These are phyloP conservation scores for Pulicaria dysenterica DNA, from an alignment of 129 eudicot genomes.

Conservation along the genomic window DNA sequence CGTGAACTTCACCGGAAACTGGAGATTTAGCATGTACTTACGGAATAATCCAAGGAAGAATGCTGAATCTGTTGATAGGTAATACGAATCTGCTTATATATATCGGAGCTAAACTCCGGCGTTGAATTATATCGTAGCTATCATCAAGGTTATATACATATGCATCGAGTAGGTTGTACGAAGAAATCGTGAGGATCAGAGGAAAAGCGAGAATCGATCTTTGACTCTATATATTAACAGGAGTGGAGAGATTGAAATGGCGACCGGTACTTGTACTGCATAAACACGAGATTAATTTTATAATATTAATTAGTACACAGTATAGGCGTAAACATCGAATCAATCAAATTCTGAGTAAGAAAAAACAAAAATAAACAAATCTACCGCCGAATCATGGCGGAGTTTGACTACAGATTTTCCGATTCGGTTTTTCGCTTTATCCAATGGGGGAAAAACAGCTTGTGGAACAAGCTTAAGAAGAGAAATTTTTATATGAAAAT, in stretches of 20 bases:
- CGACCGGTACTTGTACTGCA: conserved; percentile 26
- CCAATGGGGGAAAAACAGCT: conserved; percentile 26
- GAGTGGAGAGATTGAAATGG: conserved; percentile 29
- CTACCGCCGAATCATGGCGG: conserved; percentile 40
- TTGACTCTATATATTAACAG: conserved; percentile 22
- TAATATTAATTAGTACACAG: conserved; percentile 35
- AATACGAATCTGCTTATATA: not conserved
- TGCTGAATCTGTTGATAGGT: conserved; percentile 2
- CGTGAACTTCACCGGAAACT: conserved; percentile 38
- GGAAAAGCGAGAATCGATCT: conserved; percentile 19
- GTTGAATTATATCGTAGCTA: conserved; percentile 3
- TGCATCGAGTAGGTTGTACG: conserved; percentile 32
- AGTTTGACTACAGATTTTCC: conserved; percentile 35
- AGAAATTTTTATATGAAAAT: conserved; percentile 12
- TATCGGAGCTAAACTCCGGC: conserved; percentile 21
- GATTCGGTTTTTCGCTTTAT: conserved; percentile 26
- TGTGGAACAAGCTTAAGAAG: conserved; percentile 20
- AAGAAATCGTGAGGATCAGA: conserved; percentile 24
- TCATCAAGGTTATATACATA: conserved; percentile 23
- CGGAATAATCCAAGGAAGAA: too few species aligned
- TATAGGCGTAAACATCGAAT: conserved; percentile 41
- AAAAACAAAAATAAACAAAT: not conserved
- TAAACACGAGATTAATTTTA: conserved; percentile 20
- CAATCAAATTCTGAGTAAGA: conserved; percentile 32
- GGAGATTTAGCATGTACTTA: conserved; percentile 26